phyloP scores from a whole-genome alignment of 1,284 basidiomycete genomes.

The Rhizopogon hawkerae region DNA sequence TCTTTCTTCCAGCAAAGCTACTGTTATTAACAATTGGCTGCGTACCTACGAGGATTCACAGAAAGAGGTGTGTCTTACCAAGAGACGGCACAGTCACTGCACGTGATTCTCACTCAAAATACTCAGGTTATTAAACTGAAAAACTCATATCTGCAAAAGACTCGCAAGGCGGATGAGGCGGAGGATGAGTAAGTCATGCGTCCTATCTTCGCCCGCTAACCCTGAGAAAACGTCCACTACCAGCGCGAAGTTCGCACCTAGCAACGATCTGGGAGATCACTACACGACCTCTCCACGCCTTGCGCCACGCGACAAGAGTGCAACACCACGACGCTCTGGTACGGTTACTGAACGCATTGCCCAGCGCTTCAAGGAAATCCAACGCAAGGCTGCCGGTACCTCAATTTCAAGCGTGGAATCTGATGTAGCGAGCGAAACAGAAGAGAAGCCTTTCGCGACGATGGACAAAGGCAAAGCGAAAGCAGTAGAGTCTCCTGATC shows the following conservation, averaged over 20 bases:
- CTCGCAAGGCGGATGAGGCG: conserved; percentile 75
- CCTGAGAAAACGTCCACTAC: conserved; percentile 7
- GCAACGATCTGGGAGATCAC: conserved; percentile 48
- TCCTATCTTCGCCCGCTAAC: conserved; percentile 6
- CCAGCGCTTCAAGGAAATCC: conserved; percentile 65
- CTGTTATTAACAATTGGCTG: conserved; percentile 63
- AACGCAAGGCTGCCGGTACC: conserved; percentile 41
- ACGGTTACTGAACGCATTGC: conserved; percentile 75
- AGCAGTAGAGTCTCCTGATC: conserved; percentile 39
- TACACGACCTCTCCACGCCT: conserved; percentile 71
- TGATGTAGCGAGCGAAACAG: conserved; percentile 20
- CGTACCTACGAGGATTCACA: conserved; percentile 58
- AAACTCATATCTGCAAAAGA: conserved; percentile 69
- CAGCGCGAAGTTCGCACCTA: conserved; percentile 80
- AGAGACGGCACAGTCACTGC: background rate
- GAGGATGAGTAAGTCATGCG: conserved; percentile 72
- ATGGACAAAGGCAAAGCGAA: conserved; percentile 76
- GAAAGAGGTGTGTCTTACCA: conserved; percentile 38
- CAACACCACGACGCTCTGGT: conserved; percentile 49
- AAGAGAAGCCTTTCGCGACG: conserved; percentile 40
- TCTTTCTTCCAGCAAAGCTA: conserved; percentile 45
- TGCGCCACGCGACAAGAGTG: conserved; percentile 45
- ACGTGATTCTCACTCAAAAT: background rate
- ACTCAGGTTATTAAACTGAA: conserved; percentile 57
- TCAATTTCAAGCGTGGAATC: conserved; percentile 15